phyloP scores from a whole-genome alignment of 1,284 basidiomycete genomes.

The Pholiota adiposa region DNA sequence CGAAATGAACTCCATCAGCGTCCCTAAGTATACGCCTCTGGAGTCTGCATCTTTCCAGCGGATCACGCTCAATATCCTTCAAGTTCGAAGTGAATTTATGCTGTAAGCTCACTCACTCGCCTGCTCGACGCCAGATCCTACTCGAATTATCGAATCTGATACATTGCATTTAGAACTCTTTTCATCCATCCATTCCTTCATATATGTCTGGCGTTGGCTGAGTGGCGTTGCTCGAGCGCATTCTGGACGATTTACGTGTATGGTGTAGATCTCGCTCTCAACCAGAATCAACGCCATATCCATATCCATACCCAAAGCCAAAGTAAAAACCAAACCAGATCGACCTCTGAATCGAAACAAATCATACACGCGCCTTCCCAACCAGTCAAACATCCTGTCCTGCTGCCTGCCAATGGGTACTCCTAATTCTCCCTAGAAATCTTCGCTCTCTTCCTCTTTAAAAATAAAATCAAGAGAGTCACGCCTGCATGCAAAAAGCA shows the following conservation, averaged over 20 bases:
- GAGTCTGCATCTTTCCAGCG: constrained; percentile 1
- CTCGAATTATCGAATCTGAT: background rate
- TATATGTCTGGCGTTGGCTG: too few species aligned
- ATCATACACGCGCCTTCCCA: too few species aligned
- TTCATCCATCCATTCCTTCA: too few species aligned
- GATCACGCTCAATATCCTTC: constrained; percentile 10
- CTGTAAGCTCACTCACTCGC: too few species aligned
- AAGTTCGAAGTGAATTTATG: background rate
- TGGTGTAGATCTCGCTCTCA: constrained; percentile 3
- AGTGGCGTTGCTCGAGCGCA: background rate
- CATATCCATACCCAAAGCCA: background rate
- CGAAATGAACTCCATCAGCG: constrained; percentile 4
- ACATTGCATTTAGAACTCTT: background rate
- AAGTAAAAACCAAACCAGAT: too few species aligned
- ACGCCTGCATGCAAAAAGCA: too few species aligned
- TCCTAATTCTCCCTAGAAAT: too few species aligned
- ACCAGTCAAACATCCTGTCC: too few species aligned
- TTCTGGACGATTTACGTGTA: constrained; percentile 4
- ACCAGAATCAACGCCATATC: background rate
- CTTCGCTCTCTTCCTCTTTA: too few species aligned
- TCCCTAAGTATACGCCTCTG: constrained; percentile 4
- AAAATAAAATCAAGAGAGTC: too few species aligned
- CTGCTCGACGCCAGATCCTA: constrained; percentile 1
- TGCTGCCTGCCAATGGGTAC: too few species aligned
- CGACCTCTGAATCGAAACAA: too few species aligned